These are phyloP conservation scores for Cymbopogon flexuosus DNA, from an alignment of 202 grass and related monocot species.

Conservation along the genomic window DNA sequence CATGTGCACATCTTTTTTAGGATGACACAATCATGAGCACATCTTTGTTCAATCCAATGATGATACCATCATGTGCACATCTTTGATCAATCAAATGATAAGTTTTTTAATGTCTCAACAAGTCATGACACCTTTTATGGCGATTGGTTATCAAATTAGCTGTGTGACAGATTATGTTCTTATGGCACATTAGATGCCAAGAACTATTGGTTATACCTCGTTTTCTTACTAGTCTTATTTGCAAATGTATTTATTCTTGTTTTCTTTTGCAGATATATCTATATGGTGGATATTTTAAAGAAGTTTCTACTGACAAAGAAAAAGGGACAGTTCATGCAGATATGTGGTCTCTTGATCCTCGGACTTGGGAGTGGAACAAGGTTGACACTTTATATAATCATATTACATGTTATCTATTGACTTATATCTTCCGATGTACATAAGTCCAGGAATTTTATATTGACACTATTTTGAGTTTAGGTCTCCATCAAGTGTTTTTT, in stretches of 20 bases:
- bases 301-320: constrained; percentile 89
- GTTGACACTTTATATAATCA: constrained; percentile 38
- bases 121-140: constrained; percentile 15
- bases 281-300: constrained; percentile 97
- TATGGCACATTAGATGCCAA: neutral
- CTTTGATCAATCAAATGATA: constrained; percentile 1
- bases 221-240: constrained; percentile 13
- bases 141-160: neutral
- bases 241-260: neutral
- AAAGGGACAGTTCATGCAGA: constrained; percentile 97
- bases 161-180: neutral
- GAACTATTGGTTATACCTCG: neutral
- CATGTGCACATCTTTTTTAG: constrained; percentile 2
- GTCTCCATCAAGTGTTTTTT: neutral
- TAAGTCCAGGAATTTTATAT: neutral
- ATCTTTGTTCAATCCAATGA: constrained; percentile 8
- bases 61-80: neutral
- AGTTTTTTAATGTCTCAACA: neutral
- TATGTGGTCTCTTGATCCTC: constrained; percentile 93
- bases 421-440: constrained; percentile 1
- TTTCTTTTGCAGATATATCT: constrained; percentile 70
- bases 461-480: neutral
- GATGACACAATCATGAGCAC: neutral
- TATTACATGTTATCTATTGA: constrained; percentile 3
- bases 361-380: constrained; percentile 98